Percentiles rank a stretch among this genome's conserved stretches.
phyloP scores from a whole-genome alignment of 2,329 filamentous ascomycete genomes.

The Fusarium begoniae region DNA sequence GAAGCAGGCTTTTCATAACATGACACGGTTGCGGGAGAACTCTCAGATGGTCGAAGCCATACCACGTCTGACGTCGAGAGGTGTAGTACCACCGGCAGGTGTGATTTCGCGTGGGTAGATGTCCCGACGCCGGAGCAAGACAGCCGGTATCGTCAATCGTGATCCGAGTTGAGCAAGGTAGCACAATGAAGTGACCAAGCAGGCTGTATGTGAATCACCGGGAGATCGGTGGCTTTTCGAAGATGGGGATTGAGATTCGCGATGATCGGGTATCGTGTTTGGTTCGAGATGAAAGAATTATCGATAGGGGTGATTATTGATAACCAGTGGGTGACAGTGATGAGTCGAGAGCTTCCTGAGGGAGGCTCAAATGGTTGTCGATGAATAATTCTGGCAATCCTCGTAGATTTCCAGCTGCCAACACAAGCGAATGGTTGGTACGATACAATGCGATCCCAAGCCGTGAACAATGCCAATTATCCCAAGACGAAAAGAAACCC shows the following conservation, averaged over 20 bases:
- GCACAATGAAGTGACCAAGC: conserved; percentile 29
- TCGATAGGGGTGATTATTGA: background rate
- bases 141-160: conserved; percentile 28
- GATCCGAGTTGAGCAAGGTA: conserved; percentile 31
- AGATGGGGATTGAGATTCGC: background rate
- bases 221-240: background rate
- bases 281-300: background rate
- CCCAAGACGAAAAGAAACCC: conserved; percentile 29
- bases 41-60: conserved; percentile 39
- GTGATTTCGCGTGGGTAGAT: conserved; percentile 8
- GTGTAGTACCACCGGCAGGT: conserved; percentile 21
- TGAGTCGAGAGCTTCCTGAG: conserved; percentile 13
- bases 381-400: conserved; percentile 4
- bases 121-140: conserved; percentile 24
- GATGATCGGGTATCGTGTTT: background rate
- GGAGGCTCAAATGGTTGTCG: conserved; percentile 23
- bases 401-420: conserved; percentile 8
- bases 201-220: conserved; percentile 1
- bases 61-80: conserved; percentile 30
- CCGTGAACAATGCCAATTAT: conserved; percentile 25
- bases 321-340: conserved; percentile 1
- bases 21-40: conserved; percentile 29
- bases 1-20: conserved; percentile 37
- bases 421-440: conserved; percentile 13
- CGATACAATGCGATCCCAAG: conserved; percentile 14